Base-by-base conservation (phyloP, 1,284 basidiomycete genomes). In the Moesziomyces aphidis region DNA sequence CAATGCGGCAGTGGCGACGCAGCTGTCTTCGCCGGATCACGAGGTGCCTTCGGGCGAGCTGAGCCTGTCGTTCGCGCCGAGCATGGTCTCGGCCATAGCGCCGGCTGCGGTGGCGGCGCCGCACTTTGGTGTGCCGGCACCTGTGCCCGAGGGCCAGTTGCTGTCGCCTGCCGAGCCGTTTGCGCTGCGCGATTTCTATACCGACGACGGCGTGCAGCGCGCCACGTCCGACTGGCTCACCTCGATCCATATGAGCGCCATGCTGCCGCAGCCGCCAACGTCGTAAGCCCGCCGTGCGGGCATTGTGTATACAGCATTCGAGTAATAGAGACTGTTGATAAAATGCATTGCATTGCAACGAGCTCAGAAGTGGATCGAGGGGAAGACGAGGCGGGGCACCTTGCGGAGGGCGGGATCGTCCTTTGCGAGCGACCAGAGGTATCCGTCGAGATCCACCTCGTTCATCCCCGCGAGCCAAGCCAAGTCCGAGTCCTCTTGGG, bases 381-480 rank as follows among this genome's bases (percentile, higher is more conserved):
- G 22, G 22, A 55, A 61, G 4, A 76, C 68, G 19, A 83, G 51
- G 1, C 82, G 55, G 5, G 82, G 80, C 17, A 83, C 72, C 24
- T 46, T 66, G 11, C 79, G 52, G n/a, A 83, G 55, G 7, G 15
- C 55, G 2, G 49, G 52, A 51, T 79, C 76, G 26, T 73, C 70
- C 58, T 83, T 83, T 6, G 82, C 82, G 0, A 72, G 51, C 8
- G 76, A 60, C 81, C 82, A 83, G 34, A 83, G 49, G 56, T 83
- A 83, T 0, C 76, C 82, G 46, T 83, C 81, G 17, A 83, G 54
- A 54, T 82, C 79, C 11, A 72, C 81, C 60, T 83, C 81, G 42
- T 66, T 79, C 11, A 82, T 26, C 1, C n/a, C 28, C 0, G n/a
- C 28, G 42, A 82, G 34, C 75, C 75, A 81, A 11, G 50, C 59